A percentile compares a stretch with the other conserved stretches of the same genome.
Conservation (phyloP, 331 rosid species). For the Malus hybrid region DNA sequence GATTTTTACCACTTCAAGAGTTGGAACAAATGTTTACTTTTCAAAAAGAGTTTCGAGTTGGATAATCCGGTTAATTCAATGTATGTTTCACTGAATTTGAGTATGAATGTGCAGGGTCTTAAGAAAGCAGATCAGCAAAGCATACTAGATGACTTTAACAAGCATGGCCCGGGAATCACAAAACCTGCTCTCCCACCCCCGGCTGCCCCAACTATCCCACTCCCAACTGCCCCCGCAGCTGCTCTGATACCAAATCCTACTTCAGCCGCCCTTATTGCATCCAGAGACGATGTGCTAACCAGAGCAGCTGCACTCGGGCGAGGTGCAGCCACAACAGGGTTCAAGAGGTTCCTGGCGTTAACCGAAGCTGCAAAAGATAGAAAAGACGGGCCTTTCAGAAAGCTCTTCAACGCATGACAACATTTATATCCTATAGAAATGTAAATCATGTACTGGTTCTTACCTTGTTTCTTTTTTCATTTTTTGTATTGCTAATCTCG, state of each 20-base stretch:
- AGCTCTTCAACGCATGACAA: slow-evolving; percentile 71
- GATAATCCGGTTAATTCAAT: not conserved
- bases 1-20: not conserved
- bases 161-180: slow-evolving; percentile 74
- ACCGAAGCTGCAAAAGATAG: slow-evolving; percentile 98
- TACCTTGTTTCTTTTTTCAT: not conserved
- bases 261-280: slow-evolving; percentile 45
- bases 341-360: slow-evolving; percentile 90
- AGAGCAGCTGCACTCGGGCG: slow-evolving; percentile 98
- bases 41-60: not conserved
- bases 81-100: not conserved
- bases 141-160: slow-evolving; percentile 88
- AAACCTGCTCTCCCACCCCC: slow-evolving; percentile 54
- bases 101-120: slow-evolving; percentile 62
- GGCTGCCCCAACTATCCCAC: slow-evolving; percentile 32
- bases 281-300: slow-evolving; percentile 83
- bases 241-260: slow-evolving; percentile 41
- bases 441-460: not conserved
- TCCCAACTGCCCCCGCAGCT: slow-evolving; percentile 32
- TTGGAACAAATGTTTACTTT: not conserved
- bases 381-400: slow-evolving; percentile 92
- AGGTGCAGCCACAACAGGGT: slow-evolving; percentile 97
- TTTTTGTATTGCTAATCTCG: not conserved
- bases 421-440: not conserved
- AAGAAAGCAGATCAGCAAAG: slow-evolving; percentile 82